Conservation (phyloP, 2,329 filamentous ascomycete species). For the Penicillium sp. region DNA sequence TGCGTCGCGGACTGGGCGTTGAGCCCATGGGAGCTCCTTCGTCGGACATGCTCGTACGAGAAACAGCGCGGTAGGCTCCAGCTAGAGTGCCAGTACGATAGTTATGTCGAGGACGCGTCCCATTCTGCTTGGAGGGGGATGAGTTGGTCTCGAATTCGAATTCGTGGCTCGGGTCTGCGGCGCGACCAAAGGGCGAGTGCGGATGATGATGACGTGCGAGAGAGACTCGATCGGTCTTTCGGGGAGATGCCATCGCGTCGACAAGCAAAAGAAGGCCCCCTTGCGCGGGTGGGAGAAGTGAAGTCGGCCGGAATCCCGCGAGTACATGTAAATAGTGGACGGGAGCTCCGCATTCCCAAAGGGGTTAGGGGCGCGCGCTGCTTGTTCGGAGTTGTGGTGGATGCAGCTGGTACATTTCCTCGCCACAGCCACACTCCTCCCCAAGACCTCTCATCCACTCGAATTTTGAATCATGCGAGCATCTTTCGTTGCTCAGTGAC, state of each 20-base stretch:
- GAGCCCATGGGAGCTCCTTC: conserved; percentile 17
- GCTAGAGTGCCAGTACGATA: conserved; percentile 45
- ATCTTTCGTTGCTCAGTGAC: conserved; percentile 12
- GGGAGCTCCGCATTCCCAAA: conserved; percentile 26
- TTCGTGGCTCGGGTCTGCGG: conserved; percentile 28
- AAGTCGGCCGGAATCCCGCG: conserved; percentile 1
- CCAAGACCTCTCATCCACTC: background rate
- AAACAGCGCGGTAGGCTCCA: conserved; percentile 44
- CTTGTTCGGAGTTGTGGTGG: conserved; percentile 1
- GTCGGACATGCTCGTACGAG: conserved; percentile 34
- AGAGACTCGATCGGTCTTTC: conserved; percentile 30
- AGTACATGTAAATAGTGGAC: conserved; percentile 12
- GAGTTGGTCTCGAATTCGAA: conserved; percentile 32
- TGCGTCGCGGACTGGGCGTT: conserved; percentile 38
- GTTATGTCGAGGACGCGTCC: conserved; percentile 34
- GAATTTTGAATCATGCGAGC: conserved; percentile 14
- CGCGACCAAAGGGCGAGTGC: conserved; percentile 38
- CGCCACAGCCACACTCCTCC: background rate
- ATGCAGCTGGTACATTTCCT: background rate
- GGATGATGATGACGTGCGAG: conserved; percentile 38
- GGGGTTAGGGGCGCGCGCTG: conserved; percentile 15
- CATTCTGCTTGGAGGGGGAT: conserved; percentile 35
- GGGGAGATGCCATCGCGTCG: conserved; percentile 39
- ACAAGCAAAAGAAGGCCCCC: conserved; percentile 1
- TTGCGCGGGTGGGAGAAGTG: conserved; percentile 9